phyloP scores from a whole-genome alignment of 2,329 filamentous ascomycete genomes.

The Curvularia eragrostidis region DNA sequence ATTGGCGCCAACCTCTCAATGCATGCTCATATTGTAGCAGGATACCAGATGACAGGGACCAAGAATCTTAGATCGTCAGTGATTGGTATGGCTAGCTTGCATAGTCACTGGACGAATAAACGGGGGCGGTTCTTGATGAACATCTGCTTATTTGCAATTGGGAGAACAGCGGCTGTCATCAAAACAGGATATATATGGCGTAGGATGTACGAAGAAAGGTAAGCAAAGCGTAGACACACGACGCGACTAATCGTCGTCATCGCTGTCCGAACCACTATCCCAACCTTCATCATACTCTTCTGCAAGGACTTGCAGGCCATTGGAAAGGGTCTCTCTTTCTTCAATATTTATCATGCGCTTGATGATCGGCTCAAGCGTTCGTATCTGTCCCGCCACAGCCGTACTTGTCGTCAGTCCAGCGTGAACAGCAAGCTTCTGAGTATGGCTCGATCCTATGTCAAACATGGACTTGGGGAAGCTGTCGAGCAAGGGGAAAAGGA shows the following conservation, averaged over 20 bases:
- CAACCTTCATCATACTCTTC: conserved; percentile 91
- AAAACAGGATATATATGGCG: neutral
- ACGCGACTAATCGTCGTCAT: conserved; percentile 64
- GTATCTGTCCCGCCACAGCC: conserved; percentile 72
- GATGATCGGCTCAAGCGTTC: conserved; percentile 69
- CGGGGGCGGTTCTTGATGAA: neutral
- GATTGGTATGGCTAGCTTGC: neutral
- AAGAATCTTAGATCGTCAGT: neutral
- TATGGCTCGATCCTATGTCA: conserved; percentile 51
- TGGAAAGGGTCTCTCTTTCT: conserved; percentile 82
- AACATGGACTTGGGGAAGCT: conserved; percentile 81
- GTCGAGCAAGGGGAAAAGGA: conserved; percentile 78
- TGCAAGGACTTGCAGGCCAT: conserved; percentile 79
- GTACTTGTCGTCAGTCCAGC: conserved; percentile 74
- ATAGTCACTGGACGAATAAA: neutral
- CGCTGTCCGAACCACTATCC: conserved; percentile 71
- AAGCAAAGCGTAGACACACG: neutral
- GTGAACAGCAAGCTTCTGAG: conserved; percentile 55
- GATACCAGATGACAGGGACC: neutral
- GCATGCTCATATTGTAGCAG: neutral
- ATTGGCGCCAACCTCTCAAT: neutral
- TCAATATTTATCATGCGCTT: conserved; percentile 70
- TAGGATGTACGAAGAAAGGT: neutral
- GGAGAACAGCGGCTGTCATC: neutral
- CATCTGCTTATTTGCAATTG: neutral